Evolutionary conservation across 768 basidiomycete species (phyloP).

Genomic region (Hygrophorus pudorinus): DNA sequence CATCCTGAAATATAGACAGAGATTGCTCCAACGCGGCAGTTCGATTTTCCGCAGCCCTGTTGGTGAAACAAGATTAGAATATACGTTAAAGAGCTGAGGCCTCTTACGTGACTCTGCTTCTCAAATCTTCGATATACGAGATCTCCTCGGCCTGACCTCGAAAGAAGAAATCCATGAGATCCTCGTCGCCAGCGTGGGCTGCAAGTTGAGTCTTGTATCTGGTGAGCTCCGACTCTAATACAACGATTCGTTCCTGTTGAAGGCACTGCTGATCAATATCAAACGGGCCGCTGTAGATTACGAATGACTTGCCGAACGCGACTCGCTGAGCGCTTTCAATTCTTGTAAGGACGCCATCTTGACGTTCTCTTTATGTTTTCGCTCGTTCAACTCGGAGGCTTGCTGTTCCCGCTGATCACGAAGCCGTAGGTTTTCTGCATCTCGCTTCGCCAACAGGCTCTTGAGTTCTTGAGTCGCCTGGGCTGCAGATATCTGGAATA

Average conservation of each 20-base stretch:
- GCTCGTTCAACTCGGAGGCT: constrained; percentile 54
- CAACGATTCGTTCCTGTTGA: constrained; percentile 58
- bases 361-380: constrained; percentile 50
- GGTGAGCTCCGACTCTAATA: constrained; percentile 61
- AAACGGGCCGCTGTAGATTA: not conserved
- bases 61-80: not conserved
- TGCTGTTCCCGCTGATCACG: constrained; percentile 66
- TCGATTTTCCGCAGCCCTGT: constrained; percentile 45
- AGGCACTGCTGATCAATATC: constrained; percentile 8
- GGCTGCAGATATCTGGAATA: constrained; percentile 25
- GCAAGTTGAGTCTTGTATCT: constrained; percentile 72
- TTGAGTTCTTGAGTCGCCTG: constrained; percentile 57
- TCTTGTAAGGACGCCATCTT: constrained; percentile 55
- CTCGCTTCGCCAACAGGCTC: constrained; percentile 48
- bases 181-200: constrained; percentile 58
- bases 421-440: constrained; percentile 55
- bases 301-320: constrained; percentile 37
- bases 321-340: constrained; percentile 52
- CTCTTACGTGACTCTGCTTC: constrained; percentile 45
- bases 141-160: constrained; percentile 42
- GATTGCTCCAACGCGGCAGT: constrained; percentile 42
- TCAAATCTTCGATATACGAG: constrained; percentile 43
- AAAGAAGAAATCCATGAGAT: constrained; percentile 64
- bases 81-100: not conserved
- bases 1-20: constrained; percentile 35